These are phyloP conservation scores for Lasiodiplodia theobromae DNA, from an alignment of 2,329 filamentous ascomycete species.

Conservation along the genomic window DNA sequence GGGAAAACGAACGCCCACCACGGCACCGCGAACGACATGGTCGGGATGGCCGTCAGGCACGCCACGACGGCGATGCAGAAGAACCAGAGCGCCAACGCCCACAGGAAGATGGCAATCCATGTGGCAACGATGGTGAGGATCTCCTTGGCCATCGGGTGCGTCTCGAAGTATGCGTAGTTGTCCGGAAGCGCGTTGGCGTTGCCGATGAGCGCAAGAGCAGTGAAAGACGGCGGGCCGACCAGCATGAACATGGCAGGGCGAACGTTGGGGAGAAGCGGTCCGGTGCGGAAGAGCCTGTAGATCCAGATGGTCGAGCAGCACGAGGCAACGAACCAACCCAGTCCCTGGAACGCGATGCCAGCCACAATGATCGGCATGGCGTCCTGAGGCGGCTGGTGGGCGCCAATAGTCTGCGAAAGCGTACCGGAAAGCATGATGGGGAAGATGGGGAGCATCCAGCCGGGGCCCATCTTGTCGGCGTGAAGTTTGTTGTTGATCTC, in stretches of 20 bases:
- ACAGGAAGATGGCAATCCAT: conserved; percentile 65
- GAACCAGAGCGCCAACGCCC: conserved; percentile 68
- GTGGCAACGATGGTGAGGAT: conserved; percentile 56
- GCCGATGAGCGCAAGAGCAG: conserved; percentile 72
- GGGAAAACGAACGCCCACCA: conserved; percentile 67
- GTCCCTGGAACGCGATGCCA: conserved; percentile 72
- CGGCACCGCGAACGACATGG: conserved; percentile 62
- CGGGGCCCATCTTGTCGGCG: conserved; percentile 74
- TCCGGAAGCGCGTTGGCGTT: conserved; percentile 65
- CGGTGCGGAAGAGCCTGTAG: conserved; percentile 71
- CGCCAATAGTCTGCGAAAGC: conserved; percentile 70
- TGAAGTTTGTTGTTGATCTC: conserved; percentile 50
- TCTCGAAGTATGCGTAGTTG: conserved; percentile 41
- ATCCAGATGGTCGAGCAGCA: conserved; percentile 79
- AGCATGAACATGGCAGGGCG: conserved; percentile 77
- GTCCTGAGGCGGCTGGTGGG: conserved; percentile 63
- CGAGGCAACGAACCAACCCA: conserved; percentile 72
- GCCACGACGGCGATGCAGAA: conserved; percentile 54
- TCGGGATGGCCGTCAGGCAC: conserved; percentile 41
- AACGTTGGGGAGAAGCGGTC: conserved; percentile 69
- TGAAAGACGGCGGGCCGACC: conserved; percentile 77
- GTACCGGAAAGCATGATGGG: conserved; percentile 77
- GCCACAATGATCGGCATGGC: conserved; percentile 70
- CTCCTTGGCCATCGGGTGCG: conserved; percentile 41
- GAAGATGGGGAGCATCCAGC: conserved; percentile 77